Evolutionary conservation across 768 basidiomycete species (phyloP), one percentile per base, ranked within the genome.

Genomic region (Tylopilus felleus): DNA sequence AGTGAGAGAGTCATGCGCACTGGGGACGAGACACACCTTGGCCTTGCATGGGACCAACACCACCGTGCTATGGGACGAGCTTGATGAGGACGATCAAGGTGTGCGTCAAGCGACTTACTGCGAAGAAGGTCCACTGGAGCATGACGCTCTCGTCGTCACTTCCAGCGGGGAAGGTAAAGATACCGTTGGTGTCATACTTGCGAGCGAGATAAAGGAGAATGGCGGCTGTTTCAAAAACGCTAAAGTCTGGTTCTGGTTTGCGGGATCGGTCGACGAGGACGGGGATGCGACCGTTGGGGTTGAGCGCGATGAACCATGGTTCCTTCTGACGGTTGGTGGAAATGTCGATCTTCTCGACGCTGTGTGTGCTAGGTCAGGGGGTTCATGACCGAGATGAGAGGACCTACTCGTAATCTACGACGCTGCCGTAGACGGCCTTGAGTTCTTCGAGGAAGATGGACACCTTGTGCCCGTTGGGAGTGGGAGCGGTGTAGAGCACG

Each of bases 71-170:
- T 13, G 40, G 12, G 36, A 45, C 38, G 12, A 16, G 8, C 3
- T 47, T 39, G 35, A 16, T 48, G 44, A 62, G 45, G 6, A 23
- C 36, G 23, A 35, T 17, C 25, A 9, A 33, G 7, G 25, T 0
- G 5, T 10, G n/a, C 12, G 4, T 5, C 39, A 5, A 1, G 19
- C 12, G 4, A 61, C 80, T 52, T 56, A 86, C 86, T 14, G 84
- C 80, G 59, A 93, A 94, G 75, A 93, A 90, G 48, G 93, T 83
- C 93, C 91, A 95, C 64, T 91, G 90, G 22, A 90, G 63, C 73
- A 82, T 77, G 71, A 88, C 84, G 63, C 82, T 86, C 62, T 85
- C 83, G 31, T 84, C 76, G 42, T 88, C 76, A 17, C 67, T 71
- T 5, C 82, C 77, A 4, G 81, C 72, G 17, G 86, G 77, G 70